Percentiles rank a stretch among this genome's conserved stretches.
Conservation (phyloP, 306 rosid genomes). For the Hippophae tibetana region DNA sequence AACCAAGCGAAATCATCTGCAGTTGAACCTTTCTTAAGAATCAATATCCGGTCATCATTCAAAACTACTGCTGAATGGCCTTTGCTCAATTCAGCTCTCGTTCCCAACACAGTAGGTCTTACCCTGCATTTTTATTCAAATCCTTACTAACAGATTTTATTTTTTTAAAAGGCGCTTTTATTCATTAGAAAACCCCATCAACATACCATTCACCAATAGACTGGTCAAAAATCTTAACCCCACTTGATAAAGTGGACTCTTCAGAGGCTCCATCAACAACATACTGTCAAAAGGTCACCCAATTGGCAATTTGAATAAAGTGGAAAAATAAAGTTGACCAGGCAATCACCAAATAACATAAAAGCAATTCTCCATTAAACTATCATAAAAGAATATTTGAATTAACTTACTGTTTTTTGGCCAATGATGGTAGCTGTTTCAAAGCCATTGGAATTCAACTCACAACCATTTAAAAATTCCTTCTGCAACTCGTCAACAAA, state of each 20-base stretch:
- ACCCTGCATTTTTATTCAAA: slow-evolving; percentile 43
- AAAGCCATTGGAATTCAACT: slow-evolving; percentile 39
- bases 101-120: slow-evolving; percentile 63
- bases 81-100: slow-evolving; percentile 50
- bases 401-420: slow-evolving; percentile 60
- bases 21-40: slow-evolving; percentile 55
- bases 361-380: slow-evolving; percentile 13
- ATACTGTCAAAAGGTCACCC: slow-evolving; percentile 60
- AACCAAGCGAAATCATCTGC: slow-evolving; percentile 69
- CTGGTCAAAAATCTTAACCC: slow-evolving; percentile 68
- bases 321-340: slow-evolving; percentile 25
- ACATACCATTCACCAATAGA: slow-evolving; percentile 62
- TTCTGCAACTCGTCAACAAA: slow-evolving; percentile 49
- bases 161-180: slow-evolving; percentile 8
- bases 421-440: slow-evolving; percentile 38
- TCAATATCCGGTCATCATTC: slow-evolving; percentile 47
- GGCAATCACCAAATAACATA: slow-evolving; percentile 27
- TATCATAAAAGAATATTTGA: not conserved
- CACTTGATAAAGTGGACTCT: slow-evolving; percentile 47
- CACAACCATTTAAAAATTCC: slow-evolving; percentile 43
- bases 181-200: slow-evolving; percentile 14
- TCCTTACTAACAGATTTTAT: slow-evolving; percentile 26
- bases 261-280: slow-evolving; percentile 76
- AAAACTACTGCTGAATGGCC: slow-evolving; percentile 67
- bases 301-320: slow-evolving; percentile 13